A percentile compares a stretch with the other conserved stretches of the same genome.
Evolutionary conservation across 495 filamentous ascomycete genomes (phyloP).

Genomic region (Aspergillus sparsus): DNA sequence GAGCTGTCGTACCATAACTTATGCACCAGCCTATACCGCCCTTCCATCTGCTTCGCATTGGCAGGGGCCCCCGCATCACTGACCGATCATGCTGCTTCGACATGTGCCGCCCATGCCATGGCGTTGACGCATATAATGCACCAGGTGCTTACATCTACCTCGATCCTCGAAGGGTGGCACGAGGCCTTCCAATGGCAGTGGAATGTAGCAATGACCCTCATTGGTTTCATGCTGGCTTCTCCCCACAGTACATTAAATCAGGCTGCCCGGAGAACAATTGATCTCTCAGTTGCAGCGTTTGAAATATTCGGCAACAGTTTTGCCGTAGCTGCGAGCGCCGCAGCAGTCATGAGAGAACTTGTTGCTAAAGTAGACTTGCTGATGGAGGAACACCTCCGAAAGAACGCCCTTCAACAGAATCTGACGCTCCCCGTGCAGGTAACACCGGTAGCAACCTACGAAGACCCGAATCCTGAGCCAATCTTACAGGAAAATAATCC

Average conservation of each 20-base stretch:
- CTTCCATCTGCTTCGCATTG: slow-evolving; percentile 25
- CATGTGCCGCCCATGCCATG: slow-evolving; percentile 50
- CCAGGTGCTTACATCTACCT: slow-evolving; percentile 47
- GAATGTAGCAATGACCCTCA: slow-evolving; percentile 51
- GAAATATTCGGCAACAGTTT: slow-evolving; percentile 49
- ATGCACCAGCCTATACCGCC: slow-evolving; percentile 27
- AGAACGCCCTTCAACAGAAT: no score
- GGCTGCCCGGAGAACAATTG: slow-evolving; percentile 39
- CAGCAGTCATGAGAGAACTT: slow-evolving; percentile 38
- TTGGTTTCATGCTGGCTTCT: slow-evolving; percentile 51
- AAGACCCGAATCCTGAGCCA: neutral
- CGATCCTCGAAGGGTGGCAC: slow-evolving; percentile 50
- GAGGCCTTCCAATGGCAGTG: slow-evolving; percentile 55
- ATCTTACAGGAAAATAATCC: neutral
- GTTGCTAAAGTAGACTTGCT: slow-evolving; percentile 28
- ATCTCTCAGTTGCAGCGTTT: slow-evolving; percentile 43
- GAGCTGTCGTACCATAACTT: slow-evolving; percentile 36
- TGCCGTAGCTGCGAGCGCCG: slow-evolving; percentile 44
- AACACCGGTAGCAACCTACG: neutral
- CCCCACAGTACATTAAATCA: slow-evolving; percentile 31
- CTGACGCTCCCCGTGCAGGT: neutral
- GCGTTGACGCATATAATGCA: slow-evolving; percentile 51
- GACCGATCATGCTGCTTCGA: slow-evolving; percentile 6
- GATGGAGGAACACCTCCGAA: neutral
- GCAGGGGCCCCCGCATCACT: neutral